phyloP scores from a whole-genome alignment of 495 filamentous ascomycete genomes.

The Penicilliopsis zonata region DNA sequence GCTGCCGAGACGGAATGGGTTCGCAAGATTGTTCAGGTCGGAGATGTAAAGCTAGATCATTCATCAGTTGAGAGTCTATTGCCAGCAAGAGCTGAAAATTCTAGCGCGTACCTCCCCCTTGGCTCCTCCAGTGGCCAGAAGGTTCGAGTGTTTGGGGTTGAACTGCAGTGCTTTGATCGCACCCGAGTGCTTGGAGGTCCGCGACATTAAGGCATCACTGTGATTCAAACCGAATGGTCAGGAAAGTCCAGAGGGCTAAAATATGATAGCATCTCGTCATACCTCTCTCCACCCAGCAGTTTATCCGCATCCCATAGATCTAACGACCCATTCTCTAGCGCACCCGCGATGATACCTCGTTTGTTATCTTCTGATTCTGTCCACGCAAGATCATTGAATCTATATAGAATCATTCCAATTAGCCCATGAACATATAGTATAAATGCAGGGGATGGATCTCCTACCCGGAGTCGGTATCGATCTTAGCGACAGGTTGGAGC shows the following conservation, averaged over 20 bases:
- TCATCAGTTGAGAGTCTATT: conserved; percentile 1
- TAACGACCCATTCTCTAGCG: conserved; percentile 90
- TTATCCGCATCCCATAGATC: conserved; percentile 93
- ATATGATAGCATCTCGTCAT: no score
- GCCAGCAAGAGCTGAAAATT: not conserved
- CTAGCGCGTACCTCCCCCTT: conserved; percentile 60
- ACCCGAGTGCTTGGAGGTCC: conserved; percentile 84
- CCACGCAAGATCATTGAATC: conserved; percentile 98
- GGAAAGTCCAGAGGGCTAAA: conserved; percentile 3
- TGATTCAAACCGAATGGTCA: conserved; percentile 13
- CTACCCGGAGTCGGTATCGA: conserved; percentile 84
- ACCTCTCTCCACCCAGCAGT: conserved; percentile 53
- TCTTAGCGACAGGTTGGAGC: conserved; percentile 71
- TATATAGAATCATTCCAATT: conserved; percentile 19
- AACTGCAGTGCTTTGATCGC: conserved; percentile 95
- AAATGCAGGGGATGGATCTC: no score
- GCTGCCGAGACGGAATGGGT: conserved; percentile 79
- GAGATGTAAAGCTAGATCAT: conserved; percentile 63
- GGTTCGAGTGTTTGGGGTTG: conserved; percentile 85
- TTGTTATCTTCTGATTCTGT: conserved; percentile 63
- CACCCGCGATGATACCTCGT: conserved; percentile 84
- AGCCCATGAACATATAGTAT: conserved; percentile 4
- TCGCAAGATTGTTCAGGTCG: conserved; percentile 79
- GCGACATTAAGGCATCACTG: conserved; percentile 72
- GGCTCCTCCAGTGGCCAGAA: conserved; percentile 83